Evolutionary conservation across 2,329 filamentous ascomycete species (phyloP).

Genomic region (Escovopsis weberi): DNA sequence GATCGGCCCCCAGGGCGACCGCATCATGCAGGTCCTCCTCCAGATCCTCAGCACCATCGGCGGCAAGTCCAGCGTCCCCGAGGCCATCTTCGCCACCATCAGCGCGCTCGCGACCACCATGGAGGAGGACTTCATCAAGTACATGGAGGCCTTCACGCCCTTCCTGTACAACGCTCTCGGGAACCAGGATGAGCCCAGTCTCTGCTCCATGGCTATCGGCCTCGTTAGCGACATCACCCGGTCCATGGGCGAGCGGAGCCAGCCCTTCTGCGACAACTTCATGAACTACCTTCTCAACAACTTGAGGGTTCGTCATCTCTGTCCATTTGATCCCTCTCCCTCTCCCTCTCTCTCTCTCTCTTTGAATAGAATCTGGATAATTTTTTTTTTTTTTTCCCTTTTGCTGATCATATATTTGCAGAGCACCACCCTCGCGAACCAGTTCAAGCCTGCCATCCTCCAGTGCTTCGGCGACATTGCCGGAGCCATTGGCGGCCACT

Average conservation of each 20-base stretch:
- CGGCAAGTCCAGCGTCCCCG: conserved; percentile 83
- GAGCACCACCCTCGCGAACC: conserved; percentile 78
- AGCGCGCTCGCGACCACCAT: conserved; percentile 83
- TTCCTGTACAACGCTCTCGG: conserved; percentile 88
- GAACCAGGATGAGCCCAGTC: conserved; percentile 86
- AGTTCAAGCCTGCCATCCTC: conserved; percentile 95
- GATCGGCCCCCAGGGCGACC: conserved; percentile 77
- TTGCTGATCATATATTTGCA: conserved; percentile 17
- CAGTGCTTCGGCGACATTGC: conserved; percentile 98
- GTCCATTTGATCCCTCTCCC: no score
- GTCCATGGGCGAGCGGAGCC: conserved; percentile 75
- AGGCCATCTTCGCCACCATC: conserved; percentile 83
- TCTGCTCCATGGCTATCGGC: conserved; percentile 95
- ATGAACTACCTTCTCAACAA: conserved; percentile 98
- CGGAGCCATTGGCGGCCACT: conserved; percentile 78
- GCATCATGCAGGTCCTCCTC: conserved; percentile 82
- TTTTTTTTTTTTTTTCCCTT: background rate
- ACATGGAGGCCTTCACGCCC: conserved; percentile 90
- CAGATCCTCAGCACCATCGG: conserved; percentile 65
- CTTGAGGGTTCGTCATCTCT: conserved; percentile 47
- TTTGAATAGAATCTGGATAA: background rate
- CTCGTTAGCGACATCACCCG: conserved; percentile 93
- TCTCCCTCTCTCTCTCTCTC: background rate
- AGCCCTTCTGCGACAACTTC: conserved; percentile 91
- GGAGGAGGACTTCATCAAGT: conserved; percentile 87